Evolutionary conservation across 148 eudicot species (phyloP).

Genomic region (Rhododendron mucronatum): DNA sequence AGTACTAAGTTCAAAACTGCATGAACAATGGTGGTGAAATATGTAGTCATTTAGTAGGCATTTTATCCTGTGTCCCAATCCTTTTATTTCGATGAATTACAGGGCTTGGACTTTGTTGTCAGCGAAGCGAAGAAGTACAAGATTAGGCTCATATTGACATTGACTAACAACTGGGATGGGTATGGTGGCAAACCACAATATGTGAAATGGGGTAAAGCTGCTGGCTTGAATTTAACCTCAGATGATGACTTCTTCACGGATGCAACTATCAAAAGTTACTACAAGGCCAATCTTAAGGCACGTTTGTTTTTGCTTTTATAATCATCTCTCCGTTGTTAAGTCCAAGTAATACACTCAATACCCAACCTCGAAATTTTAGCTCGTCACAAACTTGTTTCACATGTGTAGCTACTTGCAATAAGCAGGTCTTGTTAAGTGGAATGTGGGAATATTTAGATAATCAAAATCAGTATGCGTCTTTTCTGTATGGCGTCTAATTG

Average conservation of each 20-base stretch:
- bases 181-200: slow-evolving; percentile 90
- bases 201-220: slow-evolving; percentile 86
- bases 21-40: not conserved
- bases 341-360: not conserved
- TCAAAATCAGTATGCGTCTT: not conserved
- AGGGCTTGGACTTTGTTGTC: slow-evolving; percentile 91
- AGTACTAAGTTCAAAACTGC: not conserved
- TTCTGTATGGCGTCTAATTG: not conserved
- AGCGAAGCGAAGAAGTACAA: slow-evolving; percentile 82
- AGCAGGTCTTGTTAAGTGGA: not conserved
- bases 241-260: slow-evolving; percentile 74
- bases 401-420: not conserved
- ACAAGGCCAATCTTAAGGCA: slow-evolving; percentile 72
- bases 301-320: slow-evolving; percentile 12
- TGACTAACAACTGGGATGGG: slow-evolving; percentile 83
- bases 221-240: slow-evolving; percentile 59
- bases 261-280: slow-evolving; percentile 56
- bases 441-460: not conserved
- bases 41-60: not conserved
- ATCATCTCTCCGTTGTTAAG: not conserved
- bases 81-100: slow-evolving; percentile 7
- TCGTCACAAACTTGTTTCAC: not conserved
- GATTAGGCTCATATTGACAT: slow-evolving; percentile 72
- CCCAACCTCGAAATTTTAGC: not conserved
- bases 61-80: not conserved